Evolutionary conservation across 2,329 filamentous ascomycete genomes (phyloP), one percentile per base, ranked within the genome.

Genomic region (Colletotrichum coccodes): DNA sequence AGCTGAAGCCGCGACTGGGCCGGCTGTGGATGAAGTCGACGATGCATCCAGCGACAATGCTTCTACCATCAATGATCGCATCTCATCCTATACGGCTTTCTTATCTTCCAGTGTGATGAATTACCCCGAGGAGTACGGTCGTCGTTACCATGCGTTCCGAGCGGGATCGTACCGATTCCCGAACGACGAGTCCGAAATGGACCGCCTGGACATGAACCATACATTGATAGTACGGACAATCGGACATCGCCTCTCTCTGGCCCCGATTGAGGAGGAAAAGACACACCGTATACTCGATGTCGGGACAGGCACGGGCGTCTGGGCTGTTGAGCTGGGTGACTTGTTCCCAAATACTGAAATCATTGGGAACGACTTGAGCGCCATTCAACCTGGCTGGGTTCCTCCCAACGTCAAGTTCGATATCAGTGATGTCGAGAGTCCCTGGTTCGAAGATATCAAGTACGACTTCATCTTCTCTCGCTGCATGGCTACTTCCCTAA

Each of bases 371-470:
- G 90, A 92, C 73, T 82, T 92, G 5, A 91, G 89, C 1, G 89
- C 90, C 1, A 89, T 92, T 26, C 90, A 92, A 74, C 89, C 90
- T 1, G 79, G 80, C 4, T 82, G 86, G 59, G 90, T 93, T 1
- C 91, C 92, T 0, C 86, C 87, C 21, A 95, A 94, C 70, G 90
- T 94, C 16, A 87, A 89, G 70, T 94, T 94, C 72, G 89, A 89
- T 68, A 86, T 94, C 52, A 91, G 94, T 74, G 91, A 94, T 73
- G 84, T 85, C 76, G 80, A 73, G 28, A 76, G 76, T 54, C 70
- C 42, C 8, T 56, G 38, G 46, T 14, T 60, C 5, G 47, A 54
- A 38, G 46, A 50, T 14, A 34, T 40, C 8, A 32, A 32, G 6
- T 65, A 54, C 38, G 63, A 60, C 47, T 53, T 59, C 47, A 65